Base-by-base conservation (phyloP, 805 yeast species). In the Kazachstania martiniae region DNA sequence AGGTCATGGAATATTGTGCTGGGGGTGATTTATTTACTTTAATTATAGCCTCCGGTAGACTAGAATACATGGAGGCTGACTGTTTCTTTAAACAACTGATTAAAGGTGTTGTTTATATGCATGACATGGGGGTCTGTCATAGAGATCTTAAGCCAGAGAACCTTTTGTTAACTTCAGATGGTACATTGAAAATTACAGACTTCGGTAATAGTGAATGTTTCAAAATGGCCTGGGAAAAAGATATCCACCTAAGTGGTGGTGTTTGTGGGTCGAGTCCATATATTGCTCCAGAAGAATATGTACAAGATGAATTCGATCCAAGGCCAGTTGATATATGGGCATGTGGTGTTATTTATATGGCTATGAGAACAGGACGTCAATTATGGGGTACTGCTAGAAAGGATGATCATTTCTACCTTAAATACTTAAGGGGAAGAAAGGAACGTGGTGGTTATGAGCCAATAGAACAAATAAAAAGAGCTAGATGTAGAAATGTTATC, bases 71-170 rank as follows among this genome's bases (percentile, higher is more conserved):
- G 9, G 95, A 86, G 53, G 89, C 94, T 9, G 93, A 86, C 53
- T 86, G 95, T 53, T 79, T 83, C 47, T 83, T 84, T 61, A 84
- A 85, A 52, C 95, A 85, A 53, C 58, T 85, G 29, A 70, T 85
- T 17, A 63, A 83, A 40, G 95, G 94, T 25, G 91, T 85, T 18
- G 73, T 72, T 34, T 85, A 82, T 62, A 89, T 89, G 70, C 97
- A 91, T 54, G 73, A 73, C 36, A 80, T 77, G 53, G 95, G 95
- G 4, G 86, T 89, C 10, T 80, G 87, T 25, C 98, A 89, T 56
- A 68, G 98, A 41, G 98, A 89, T 58, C 62, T 89, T 47, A 89
- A 89, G 56, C 98, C 98, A 0, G 98, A 89, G 47, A 89, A 89
- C 50, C 78, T 89, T 30, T 57, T 89, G 40, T 58, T 85, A 25